Evolutionary conservation across 2,329 filamentous ascomycete species (phyloP), one percentile per base, ranked within the genome.

Genomic region (Tothia fuscella): DNA sequence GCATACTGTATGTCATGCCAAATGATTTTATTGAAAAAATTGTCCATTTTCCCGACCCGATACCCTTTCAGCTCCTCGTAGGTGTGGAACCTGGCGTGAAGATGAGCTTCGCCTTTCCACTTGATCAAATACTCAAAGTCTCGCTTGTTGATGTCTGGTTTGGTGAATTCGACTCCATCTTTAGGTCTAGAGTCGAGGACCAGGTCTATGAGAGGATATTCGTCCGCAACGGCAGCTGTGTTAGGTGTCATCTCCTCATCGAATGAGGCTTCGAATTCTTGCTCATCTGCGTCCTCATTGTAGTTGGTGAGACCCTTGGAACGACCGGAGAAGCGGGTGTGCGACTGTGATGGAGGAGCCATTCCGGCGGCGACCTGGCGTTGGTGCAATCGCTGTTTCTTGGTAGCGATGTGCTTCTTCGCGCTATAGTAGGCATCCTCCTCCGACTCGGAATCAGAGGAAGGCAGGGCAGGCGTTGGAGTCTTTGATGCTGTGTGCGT

Each of bases 61-160:
- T 80, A 82, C n/a, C 78, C 74, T 19, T 76, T 71, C 21, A 95
- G 74, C 16, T 70, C 74, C 42, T 84, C 78, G 45, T 80, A 80
- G 0, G 78, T 80, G 61, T 96, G 88, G 89, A 91, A 98, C 0
- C 87, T 93, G 43, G 93, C 84, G 65, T 98, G 91, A 51, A 93
- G 80, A 58, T 98, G 87, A 9, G 91, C 93, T 61, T 87, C 85
- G 50, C 81, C 85, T 61, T 95, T 85, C 91, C 93, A 98, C 66
- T 98, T 98, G 62, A 98, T 87, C 61, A 80, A 75, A 52, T 71
- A 98, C 55, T 96, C 86, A 52, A 91, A 95, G 56, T 95, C 84
- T 41, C 87, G 76, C 50, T 84, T 78, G 42, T 60, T 57, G 6
- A n/a, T 3, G 25, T 29, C 34, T 10, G 34, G 16, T 20, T 40